These are phyloP conservation scores for Tillandsia fasciculata DNA, from an alignment of 176 grass and related monocot species.

Conservation along the genomic window DNA sequence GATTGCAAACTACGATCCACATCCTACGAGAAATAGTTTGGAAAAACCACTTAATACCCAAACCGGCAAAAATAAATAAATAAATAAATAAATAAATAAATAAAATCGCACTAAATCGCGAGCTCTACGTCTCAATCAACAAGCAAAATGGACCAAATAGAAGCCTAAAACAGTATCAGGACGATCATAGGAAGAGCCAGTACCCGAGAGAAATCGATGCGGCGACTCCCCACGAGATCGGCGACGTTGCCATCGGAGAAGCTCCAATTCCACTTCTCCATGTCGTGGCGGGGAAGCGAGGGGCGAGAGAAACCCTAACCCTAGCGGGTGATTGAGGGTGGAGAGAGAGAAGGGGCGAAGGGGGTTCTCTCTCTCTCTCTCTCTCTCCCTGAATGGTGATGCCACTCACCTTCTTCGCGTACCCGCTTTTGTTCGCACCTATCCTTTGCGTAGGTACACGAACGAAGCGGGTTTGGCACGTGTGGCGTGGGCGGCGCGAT, in stretches of 20 bases:
- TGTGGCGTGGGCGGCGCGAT: too few species aligned
- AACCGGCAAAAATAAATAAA: slow-evolving; percentile 1
- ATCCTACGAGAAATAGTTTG: slow-evolving; percentile 29
- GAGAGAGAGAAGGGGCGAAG: neutral
- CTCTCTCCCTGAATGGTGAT: neutral
- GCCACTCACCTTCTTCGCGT: neutral
- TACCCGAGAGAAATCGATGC: slow-evolving; percentile 34
- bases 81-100: neutral
- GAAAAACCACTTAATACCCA: slow-evolving; percentile 6
- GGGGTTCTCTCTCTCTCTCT: neutral
- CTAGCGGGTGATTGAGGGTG: neutral
- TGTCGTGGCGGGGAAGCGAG: neutral
- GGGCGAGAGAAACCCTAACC: slow-evolving; percentile 7
- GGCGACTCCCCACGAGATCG: slow-evolving; percentile 49
- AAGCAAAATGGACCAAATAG: too few species aligned
- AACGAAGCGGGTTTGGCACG: too few species aligned
- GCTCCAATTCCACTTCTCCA: slow-evolving; percentile 49
- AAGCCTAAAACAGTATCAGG: neutral
- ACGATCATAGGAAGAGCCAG: neutral
- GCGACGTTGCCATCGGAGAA: slow-evolving; percentile 53
- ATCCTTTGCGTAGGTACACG: too few species aligned
- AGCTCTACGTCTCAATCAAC: too few species aligned
- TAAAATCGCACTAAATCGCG: slow-evolving; percentile 5
- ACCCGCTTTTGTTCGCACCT: neutral
- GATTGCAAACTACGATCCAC: slow-evolving; percentile 49